A percentile compares a stretch with the other conserved stretches of the same genome.
phyloP scores from a whole-genome alignment of 2,329 filamentous ascomycete genomes.

The Trichoderma koningiopsis region DNA sequence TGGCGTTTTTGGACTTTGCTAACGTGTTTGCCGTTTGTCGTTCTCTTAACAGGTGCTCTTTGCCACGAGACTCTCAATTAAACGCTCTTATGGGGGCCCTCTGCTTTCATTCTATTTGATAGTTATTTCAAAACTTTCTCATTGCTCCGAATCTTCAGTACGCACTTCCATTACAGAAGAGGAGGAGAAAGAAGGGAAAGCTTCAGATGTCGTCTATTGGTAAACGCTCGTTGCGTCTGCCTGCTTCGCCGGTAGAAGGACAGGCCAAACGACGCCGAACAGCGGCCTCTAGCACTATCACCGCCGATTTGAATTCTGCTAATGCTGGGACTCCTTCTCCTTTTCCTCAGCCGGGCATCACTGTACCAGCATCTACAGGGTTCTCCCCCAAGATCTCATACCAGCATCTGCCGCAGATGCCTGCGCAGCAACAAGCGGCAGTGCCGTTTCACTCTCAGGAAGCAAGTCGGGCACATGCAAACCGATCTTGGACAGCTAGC shows the following conservation, averaged over 20 bases:
- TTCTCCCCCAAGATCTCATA: neutral
- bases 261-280: conserved; percentile 15
- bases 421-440: neutral
- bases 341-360: neutral
- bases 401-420: neutral
- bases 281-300: neutral
- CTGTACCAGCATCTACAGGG: neutral
- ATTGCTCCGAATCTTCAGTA: neutral
- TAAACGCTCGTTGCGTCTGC: conserved; percentile 12
- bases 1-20: neutral
- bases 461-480: neutral
- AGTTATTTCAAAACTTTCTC: neutral
- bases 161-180: neutral
- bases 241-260: neutral
- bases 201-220: neutral
- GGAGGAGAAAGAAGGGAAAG: neutral
- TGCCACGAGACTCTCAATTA: neutral
- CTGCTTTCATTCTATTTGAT: neutral
- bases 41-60: neutral
- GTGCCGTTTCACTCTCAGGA: neutral
- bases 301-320: neutral
- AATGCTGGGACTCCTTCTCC: neutral
- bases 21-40: neutral
- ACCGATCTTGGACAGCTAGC: neutral
- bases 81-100: neutral